These are phyloP conservation scores for Penicillium rolfsii DNA, from an alignment of 2,329 filamentous ascomycete genomes.

Conservation along the genomic window DNA sequence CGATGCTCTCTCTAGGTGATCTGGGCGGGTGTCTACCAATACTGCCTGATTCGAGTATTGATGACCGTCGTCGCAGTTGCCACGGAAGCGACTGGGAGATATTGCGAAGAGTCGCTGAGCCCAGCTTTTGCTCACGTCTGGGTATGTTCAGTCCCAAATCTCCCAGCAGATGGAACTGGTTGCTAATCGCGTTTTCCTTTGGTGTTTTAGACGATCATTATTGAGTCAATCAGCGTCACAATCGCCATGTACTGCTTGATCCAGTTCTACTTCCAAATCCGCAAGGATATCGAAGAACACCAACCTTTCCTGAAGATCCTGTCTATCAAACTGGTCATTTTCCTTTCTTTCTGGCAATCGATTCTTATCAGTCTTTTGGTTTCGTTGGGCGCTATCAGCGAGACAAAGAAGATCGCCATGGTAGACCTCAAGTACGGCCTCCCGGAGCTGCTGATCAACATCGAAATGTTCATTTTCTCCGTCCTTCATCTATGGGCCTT, in stretches of 20 bases:
- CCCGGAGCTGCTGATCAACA: conserved; percentile 73
- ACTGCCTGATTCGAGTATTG: conserved; percentile 77
- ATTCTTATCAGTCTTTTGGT: conserved; percentile 65
- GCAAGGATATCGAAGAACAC: conserved; percentile 68
- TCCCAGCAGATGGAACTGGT: not conserved
- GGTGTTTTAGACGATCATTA: conserved; percentile 58
- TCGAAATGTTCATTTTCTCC: conserved; percentile 84
- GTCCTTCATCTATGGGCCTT: conserved; percentile 82
- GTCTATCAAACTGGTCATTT: conserved; percentile 88
- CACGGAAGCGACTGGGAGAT: conserved; percentile 68
- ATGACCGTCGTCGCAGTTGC: conserved; percentile 79
- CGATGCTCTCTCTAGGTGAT: conserved; percentile 45
- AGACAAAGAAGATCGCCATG: conserved; percentile 65
- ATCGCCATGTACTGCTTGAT: conserved; percentile 88
- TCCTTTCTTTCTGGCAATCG: conserved; percentile 86
- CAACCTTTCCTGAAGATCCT: conserved; percentile 77
- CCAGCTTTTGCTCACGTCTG: conserved; percentile 83
- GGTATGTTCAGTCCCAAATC: conserved; percentile 52
- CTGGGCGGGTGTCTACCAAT: conserved; percentile 82
- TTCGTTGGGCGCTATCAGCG: conserved; percentile 64
- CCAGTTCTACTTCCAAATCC: conserved; percentile 82
- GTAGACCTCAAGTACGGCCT: conserved; percentile 81
- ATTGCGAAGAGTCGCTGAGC: conserved; percentile 77
- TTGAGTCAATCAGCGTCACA: conserved; percentile 73
- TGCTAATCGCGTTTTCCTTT: not conserved